These are phyloP conservation scores for Spencermartinsiella europaea DNA, from an alignment of 805 yeast genomes.

Conservation along the genomic window DNA sequence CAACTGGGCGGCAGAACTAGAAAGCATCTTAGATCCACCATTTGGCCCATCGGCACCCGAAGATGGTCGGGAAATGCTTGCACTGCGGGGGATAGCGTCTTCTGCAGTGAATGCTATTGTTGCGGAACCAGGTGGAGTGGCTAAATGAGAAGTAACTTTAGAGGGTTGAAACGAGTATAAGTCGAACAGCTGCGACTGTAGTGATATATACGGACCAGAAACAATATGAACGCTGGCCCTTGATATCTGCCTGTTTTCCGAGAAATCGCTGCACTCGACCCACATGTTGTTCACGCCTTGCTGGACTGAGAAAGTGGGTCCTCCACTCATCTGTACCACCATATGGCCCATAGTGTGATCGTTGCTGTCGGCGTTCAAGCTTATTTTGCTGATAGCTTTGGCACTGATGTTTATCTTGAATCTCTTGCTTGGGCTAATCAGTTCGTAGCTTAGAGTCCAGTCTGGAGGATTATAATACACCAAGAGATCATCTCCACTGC, in stretches of 20 bases:
- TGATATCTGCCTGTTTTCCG: conserved; percentile 15
- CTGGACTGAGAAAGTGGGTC: conserved; percentile 14
- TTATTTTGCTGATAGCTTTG: conserved; percentile 10
- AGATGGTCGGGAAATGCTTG: not conserved
- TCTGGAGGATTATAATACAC: conserved; percentile 19
- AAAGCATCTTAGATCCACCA: not conserved
- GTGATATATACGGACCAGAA: conserved; percentile 13
- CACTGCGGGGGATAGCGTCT: not conserved
- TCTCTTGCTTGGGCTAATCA: conserved; percentile 8
- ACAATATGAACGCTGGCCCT: conserved; percentile 10
- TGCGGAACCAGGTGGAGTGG: conserved; percentile 14
- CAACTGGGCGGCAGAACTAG: not conserved
- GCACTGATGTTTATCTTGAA: conserved; percentile 14
- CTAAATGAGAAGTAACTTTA: conserved; percentile 9
- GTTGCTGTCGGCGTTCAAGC: conserved; percentile 5
- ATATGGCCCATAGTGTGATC: conserved; percentile 14
- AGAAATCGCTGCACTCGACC: conserved; percentile 17
- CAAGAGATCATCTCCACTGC: conserved; percentile 9
- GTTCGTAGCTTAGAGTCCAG: conserved; percentile 10
- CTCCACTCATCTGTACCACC: conserved; percentile 8
- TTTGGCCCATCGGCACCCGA: not conserved
- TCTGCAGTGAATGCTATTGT: not conserved
- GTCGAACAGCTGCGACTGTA: conserved; percentile 13
- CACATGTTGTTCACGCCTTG: conserved; percentile 3
- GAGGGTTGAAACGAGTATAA: conserved; percentile 20